Conservation (phyloP, 73 alveolate genomes). For the Loxodes magnus region DNA sequence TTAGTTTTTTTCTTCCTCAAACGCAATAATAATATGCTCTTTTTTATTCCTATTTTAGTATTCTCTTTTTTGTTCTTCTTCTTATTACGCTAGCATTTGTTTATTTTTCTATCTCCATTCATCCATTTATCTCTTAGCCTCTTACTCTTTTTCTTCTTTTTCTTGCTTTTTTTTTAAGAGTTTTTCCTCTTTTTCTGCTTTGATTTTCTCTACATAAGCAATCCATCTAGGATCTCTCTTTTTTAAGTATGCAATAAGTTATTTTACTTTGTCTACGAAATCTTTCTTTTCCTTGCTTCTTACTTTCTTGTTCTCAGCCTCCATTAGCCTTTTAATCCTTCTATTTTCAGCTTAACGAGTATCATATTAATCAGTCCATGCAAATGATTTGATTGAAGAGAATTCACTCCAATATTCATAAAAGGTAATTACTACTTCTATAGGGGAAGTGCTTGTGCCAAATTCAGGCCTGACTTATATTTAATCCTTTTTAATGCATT, state of each 20-base stretch:
- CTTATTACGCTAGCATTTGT: too few relatives aligned
- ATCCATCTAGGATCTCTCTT: constrained; percentile 62
- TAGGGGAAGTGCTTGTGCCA: constrained; percentile 32
- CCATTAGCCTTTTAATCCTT: constrained; percentile 57
- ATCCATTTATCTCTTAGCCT: constrained; percentile 26
- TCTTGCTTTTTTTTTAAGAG: constrained; percentile 12
- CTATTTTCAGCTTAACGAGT: constrained; percentile 70
- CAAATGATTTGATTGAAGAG: constrained; percentile 49
- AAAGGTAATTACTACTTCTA: constrained; percentile 11
- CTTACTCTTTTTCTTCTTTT: constrained; percentile 29
- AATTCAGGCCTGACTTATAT: constrained; percentile 43
- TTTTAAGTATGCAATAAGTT: constrained; percentile 49
- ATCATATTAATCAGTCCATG: constrained; percentile 68
- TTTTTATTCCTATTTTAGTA: constrained; percentile 22
- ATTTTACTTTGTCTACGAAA: constrained; percentile 39
- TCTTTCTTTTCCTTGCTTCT: constrained; percentile 58
- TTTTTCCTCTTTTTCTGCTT: constrained; percentile 17
- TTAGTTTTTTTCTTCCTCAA: constrained; percentile 13
- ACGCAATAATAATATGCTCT: constrained; percentile 25
- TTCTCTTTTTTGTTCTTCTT: constrained; percentile 22
- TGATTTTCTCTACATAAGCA: not conserved
- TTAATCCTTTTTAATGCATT: constrained; percentile 52
- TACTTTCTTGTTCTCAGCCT: constrained; percentile 62
- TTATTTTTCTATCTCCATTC: constrained; percentile 28
- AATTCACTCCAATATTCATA: constrained; percentile 59